These are phyloP conservation scores for Hanseniaspora vineae DNA, from an alignment of 805 yeast species.

Conservation along the genomic window DNA sequence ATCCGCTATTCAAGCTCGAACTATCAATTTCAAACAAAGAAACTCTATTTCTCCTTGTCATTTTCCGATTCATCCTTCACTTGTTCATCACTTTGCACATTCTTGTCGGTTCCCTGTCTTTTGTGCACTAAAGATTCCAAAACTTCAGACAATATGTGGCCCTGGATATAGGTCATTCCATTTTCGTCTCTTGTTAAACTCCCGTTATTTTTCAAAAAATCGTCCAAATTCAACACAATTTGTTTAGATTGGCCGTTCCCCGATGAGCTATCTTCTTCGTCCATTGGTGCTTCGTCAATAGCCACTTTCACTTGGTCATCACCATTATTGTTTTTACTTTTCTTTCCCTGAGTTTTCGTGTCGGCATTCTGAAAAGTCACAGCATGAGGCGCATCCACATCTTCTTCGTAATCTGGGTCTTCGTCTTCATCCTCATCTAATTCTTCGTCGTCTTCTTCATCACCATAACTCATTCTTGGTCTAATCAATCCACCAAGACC, in stretches of 20 bases:
- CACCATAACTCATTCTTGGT: neutral
- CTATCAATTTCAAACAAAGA: no score
- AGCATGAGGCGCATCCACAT: neutral
- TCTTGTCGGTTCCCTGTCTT: constrained; percentile 20
- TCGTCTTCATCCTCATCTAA: constrained; percentile 26
- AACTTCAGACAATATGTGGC: constrained; percentile 49
- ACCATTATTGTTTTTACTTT: neutral
- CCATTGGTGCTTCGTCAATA: constrained; percentile 2
- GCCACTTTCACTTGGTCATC: constrained; percentile 1
- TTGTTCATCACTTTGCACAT: constrained; percentile 21
- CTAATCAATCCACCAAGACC: neutral
- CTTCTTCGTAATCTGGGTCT: constrained; percentile 15
- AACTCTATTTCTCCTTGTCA: no score
- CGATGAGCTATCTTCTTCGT: constrained; percentile 1
- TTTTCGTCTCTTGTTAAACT: constrained; percentile 31
- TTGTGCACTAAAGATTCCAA: constrained; percentile 30
- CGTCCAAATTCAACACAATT: constrained; percentile 4
- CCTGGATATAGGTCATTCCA: constrained; percentile 52
- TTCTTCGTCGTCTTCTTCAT: constrained; percentile 16
- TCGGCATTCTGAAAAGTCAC: no score
- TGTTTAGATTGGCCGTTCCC: neutral
- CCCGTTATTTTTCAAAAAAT: constrained; percentile 4
- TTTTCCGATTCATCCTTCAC: no score
- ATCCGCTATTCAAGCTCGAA: no score
- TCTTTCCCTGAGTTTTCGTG: no score